These are phyloP conservation scores for Claviceps citrina DNA, from an alignment of 2,329 filamentous ascomycete species.

Conservation along the genomic window DNA sequence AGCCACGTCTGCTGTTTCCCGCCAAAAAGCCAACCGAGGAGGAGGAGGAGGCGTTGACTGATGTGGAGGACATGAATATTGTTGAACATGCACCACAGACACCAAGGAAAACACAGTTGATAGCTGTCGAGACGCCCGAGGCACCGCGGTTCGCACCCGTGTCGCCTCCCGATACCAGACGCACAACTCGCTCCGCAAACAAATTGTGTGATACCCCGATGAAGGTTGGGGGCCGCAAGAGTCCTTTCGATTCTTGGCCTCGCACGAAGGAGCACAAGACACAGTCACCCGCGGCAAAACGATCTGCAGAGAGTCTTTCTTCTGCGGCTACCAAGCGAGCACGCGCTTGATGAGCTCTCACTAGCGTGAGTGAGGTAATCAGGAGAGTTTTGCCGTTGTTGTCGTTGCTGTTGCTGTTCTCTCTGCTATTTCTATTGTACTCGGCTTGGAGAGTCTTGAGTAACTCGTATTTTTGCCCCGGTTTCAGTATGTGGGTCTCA, in stretches of 20 bases:
- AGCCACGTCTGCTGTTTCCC: slow-evolving; percentile 58
- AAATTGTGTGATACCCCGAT: slow-evolving; percentile 32
- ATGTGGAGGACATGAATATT: slow-evolving; percentile 36
- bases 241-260: slow-evolving; percentile 54
- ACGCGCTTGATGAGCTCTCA: slow-evolving; percentile 15
- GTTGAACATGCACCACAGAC: slow-evolving; percentile 18
- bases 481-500: background rate
- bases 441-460: slow-evolving; percentile 1
- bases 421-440: background rate
- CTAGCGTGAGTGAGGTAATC: background rate
- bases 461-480: background rate
- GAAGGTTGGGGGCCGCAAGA: slow-evolving; percentile 26
- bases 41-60: slow-evolving; percentile 44
- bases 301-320: slow-evolving; percentile 20
- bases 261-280: slow-evolving; percentile 42
- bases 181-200: slow-evolving; percentile 41
- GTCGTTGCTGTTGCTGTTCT: background rate
- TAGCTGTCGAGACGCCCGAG: slow-evolving; percentile 31
- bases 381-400: background rate
- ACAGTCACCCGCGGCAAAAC: slow-evolving; percentile 31
- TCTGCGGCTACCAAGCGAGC: slow-evolving; percentile 20
- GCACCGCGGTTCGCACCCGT: slow-evolving; percentile 40
- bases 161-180: slow-evolving; percentile 47
- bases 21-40: slow-evolving; percentile 29
- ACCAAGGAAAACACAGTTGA: slow-evolving; percentile 20